Conservation (phyloP, 2,329 filamentous ascomycete species). For the Celoporthe dispersa region DNA sequence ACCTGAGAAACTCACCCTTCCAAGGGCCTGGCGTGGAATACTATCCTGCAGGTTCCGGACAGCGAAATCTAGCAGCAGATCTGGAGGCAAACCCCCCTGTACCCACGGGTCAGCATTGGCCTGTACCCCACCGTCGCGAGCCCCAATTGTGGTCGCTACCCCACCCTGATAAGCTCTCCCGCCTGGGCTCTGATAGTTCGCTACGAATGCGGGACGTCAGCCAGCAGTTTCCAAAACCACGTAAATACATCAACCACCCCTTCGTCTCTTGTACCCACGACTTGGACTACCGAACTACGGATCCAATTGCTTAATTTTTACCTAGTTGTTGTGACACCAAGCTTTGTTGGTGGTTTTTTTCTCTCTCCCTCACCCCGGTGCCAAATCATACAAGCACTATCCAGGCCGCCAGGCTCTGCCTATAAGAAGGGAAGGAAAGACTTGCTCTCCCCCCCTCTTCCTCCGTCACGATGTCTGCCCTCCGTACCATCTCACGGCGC, state of each 20-base stretch:
- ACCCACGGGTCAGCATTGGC: neutral
- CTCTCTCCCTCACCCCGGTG: neutral
- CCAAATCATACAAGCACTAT: neutral
- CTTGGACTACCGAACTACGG: slow-evolving; percentile 17
- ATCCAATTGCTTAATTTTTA: slow-evolving; percentile 28
- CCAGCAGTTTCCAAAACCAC: slow-evolving; percentile 7
- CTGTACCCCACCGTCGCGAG: slow-evolving; percentile 13
- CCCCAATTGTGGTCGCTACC: slow-evolving; percentile 8
- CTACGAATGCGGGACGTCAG: slow-evolving; percentile 20
- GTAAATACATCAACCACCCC: slow-evolving; percentile 21
- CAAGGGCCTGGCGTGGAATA: too few species aligned
- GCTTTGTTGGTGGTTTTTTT: neutral
- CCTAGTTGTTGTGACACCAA: slow-evolving; percentile 23
- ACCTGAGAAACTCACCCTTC: too few species aligned
- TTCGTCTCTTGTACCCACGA: slow-evolving; percentile 23
- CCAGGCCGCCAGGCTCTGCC: neutral
- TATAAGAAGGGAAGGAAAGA: slow-evolving; percentile 18
- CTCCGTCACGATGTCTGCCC: slow-evolving; percentile 27
- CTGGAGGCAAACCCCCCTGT: slow-evolving; percentile 1
- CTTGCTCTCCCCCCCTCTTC: neutral
- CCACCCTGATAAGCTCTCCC: slow-evolving; percentile 15
- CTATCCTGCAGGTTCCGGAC: too few species aligned
- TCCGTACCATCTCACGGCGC: slow-evolving; percentile 27
- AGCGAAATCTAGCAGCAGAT: neutral
- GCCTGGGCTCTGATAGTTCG: slow-evolving; percentile 9